A percentile compares a stretch with the other conserved stretches of the same genome.
phyloP scores from a whole-genome alignment of 495 filamentous ascomycete genomes.

The Aspergillus haitiensis region DNA sequence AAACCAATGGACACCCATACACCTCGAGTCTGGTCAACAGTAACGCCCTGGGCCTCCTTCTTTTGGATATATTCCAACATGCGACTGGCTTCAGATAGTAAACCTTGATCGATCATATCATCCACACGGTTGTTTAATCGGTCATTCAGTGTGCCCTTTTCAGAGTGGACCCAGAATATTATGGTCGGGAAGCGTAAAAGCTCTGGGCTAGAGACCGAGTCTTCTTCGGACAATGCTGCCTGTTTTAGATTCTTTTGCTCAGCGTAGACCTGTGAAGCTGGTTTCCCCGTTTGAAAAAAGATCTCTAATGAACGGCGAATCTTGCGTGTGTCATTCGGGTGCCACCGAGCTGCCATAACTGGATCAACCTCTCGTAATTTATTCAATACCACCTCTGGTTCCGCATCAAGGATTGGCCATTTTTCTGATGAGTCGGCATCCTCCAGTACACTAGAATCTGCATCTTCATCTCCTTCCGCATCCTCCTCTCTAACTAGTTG shows the following conservation, averaged over 20 bases:
- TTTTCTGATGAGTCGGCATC: constrained; percentile 29
- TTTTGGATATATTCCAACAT: constrained; percentile 57
- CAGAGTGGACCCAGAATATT: constrained; percentile 85
- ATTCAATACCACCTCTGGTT: constrained; percentile 67
- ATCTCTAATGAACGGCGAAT: constrained; percentile 90
- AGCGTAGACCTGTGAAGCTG: constrained; percentile 84
- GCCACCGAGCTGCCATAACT: constrained; percentile 86
- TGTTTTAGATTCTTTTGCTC: constrained; percentile 57
- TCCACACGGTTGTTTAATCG: constrained; percentile 77
- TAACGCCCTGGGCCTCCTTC: constrained; percentile 47
- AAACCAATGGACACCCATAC: constrained; percentile 97
- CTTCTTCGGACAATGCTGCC: constrained; percentile 22
- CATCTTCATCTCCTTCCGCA: constrained; percentile 26
- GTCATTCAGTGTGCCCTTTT: constrained; percentile 60
- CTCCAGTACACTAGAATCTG: not conserved
- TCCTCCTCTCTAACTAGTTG: constrained; percentile 51
- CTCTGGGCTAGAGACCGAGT: constrained; percentile 23
- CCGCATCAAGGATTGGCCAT: constrained; percentile 70
- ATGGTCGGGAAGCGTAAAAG: constrained; percentile 58
- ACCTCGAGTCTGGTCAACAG: constrained; percentile 70
- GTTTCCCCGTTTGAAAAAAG: constrained; percentile 72
- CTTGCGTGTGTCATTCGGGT: constrained; percentile 87
- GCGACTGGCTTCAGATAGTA: constrained; percentile 65
- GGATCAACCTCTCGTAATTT: constrained; percentile 81
- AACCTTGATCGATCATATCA: constrained; percentile 74